These are phyloP conservation scores for Schwanniomyces vanrijiae DNA, from an alignment of 805 yeast species.

Conservation along the genomic window DNA sequence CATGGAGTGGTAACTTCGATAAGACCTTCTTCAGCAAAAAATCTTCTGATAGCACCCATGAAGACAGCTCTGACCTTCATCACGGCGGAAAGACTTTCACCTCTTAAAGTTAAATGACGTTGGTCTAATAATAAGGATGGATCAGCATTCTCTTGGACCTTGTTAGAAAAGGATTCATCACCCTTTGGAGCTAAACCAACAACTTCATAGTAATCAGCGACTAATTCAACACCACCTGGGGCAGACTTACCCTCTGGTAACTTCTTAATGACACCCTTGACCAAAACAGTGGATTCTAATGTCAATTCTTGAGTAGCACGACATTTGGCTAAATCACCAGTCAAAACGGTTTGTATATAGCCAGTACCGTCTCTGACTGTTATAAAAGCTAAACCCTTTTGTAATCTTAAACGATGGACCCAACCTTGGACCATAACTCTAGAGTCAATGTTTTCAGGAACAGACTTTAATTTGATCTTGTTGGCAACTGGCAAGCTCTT, in stretches of 20 bases:
- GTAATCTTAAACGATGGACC: slow-evolving; percentile 92
- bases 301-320: slow-evolving; percentile 83
- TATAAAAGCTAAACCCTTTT: slow-evolving; percentile 87
- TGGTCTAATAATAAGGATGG: slow-evolving; percentile 90
- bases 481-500: slow-evolving; percentile 66
- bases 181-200: slow-evolving; percentile 96
- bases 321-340: slow-evolving; percentile 92
- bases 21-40: slow-evolving; percentile 70
- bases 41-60: slow-evolving; percentile 70
- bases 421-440: slow-evolving; percentile 88
- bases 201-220: slow-evolving; percentile 85
- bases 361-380: slow-evolving; percentile 97
- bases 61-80: slow-evolving; percentile 92
- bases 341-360: slow-evolving; percentile 77
- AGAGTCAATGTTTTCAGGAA: slow-evolving; percentile 55
- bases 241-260: slow-evolving; percentile 97
- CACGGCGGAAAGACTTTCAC: slow-evolving; percentile 89
- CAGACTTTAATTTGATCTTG: slow-evolving; percentile 60
- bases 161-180: slow-evolving; percentile 92
- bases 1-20: slow-evolving; percentile 98
- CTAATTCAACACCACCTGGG: slow-evolving; percentile 94
- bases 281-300: slow-evolving; percentile 77
- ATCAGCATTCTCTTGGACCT: slow-evolving; percentile 89
- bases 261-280: slow-evolving; percentile 78
- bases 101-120: slow-evolving; percentile 95